phyloP scores from a whole-genome alignment of 148 eudicot species.

The Amaranthus hypochondriacus region DNA sequence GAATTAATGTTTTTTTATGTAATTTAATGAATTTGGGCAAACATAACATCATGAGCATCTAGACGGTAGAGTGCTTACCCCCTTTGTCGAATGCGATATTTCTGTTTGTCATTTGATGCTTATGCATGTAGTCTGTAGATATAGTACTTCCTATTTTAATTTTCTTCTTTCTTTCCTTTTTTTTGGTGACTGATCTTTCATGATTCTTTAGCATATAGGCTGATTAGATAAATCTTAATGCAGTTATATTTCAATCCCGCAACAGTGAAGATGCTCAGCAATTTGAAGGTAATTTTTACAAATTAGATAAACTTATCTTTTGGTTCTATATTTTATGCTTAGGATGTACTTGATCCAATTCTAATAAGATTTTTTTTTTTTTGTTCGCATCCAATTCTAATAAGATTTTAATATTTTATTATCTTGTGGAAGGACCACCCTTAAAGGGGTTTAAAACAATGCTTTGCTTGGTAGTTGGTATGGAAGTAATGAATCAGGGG shows the following conservation, averaged over 20 bases:
- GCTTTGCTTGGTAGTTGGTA: too few relatives aligned
- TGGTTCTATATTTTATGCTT: neutral
- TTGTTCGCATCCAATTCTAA: neutral
- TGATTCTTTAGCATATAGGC: neutral
- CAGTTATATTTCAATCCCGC: constrained; percentile 89
- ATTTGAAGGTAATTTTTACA: constrained; percentile 50
- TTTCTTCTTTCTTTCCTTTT: neutral
- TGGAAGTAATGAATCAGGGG: too few relatives aligned
- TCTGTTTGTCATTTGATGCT: constrained; percentile 6
- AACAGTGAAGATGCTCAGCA: constrained; percentile 87
- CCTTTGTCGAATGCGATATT: constrained; percentile 9
- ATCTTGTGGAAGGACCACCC: neutral
- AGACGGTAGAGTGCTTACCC: neutral
- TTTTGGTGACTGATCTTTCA: neutral
- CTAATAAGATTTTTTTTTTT: neutral
- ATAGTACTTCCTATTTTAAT: constrained; percentile 11
- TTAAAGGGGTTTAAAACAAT: neutral
- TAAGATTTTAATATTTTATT: neutral
- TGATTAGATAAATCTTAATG: constrained; percentile 6
- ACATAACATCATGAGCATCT: neutral
- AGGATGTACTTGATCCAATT: neutral
- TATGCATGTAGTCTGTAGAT: constrained; percentile 2
- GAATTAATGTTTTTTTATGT: neutral
- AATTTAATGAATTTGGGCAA: neutral
- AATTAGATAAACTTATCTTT: neutral